A percentile compares a stretch with the other conserved stretches of the same genome.
Conservation (phyloP, 192 early-diverging fungal genomes). For the Podila horticola region DNA sequence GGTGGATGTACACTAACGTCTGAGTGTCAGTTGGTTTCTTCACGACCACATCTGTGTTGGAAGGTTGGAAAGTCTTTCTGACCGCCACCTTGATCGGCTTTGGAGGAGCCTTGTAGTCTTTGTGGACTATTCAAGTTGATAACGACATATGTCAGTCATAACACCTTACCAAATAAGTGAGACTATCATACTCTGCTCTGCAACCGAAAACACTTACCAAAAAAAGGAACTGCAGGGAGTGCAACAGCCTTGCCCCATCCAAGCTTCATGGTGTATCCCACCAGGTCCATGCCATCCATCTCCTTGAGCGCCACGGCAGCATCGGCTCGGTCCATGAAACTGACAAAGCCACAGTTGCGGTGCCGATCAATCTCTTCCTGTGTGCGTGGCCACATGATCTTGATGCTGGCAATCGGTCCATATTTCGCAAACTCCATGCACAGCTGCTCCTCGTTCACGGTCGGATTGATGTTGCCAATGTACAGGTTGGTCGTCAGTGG, state of each 20-base stretch:
- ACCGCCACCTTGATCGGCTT: conserved; percentile 27
- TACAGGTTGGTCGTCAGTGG: conserved; percentile 86
- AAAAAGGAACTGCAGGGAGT: conserved; percentile 78
- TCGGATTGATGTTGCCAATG: conserved; percentile 82
- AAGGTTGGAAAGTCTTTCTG: conserved; percentile 40
- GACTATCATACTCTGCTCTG: no score
- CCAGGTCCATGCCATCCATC: conserved; percentile 77
- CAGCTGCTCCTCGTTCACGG: conserved; percentile 75
- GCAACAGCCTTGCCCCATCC: conserved; percentile 88
- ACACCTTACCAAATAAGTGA: conserved; percentile 70
- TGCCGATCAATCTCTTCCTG: conserved; percentile 83
- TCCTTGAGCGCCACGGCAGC: conserved; percentile 75
- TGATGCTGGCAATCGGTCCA: conserved; percentile 91
- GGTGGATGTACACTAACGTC: conserved; percentile 78
- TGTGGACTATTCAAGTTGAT: conserved; percentile 10
- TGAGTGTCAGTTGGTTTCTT: conserved; percentile 64
- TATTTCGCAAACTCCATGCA: conserved; percentile 81
- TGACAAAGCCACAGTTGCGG: conserved; percentile 88
- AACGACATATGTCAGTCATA: background rate
- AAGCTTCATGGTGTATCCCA: conserved; percentile 71
- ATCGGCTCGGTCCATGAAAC: conserved; percentile 83
- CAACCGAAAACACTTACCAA: no score
- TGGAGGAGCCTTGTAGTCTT: conserved; percentile 34
- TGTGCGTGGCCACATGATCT: conserved; percentile 96
- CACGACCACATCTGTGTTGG: conserved; percentile 75